These are phyloP conservation scores for Microcyclosporella mali DNA, from an alignment of 2,329 filamentous ascomycete genomes.

Conservation along the genomic window DNA sequence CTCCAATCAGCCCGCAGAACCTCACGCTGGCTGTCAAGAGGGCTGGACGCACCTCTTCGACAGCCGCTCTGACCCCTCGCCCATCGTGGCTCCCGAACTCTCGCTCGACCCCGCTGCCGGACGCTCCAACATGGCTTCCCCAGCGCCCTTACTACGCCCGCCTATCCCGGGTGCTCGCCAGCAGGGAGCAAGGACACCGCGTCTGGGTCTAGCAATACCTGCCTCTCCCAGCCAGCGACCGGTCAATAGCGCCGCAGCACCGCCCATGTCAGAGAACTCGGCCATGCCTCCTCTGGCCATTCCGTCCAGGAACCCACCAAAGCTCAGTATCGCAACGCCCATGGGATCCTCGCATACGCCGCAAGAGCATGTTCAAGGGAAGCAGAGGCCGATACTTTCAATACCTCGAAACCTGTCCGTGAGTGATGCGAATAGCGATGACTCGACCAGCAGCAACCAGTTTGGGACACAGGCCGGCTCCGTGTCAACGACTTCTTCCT, in stretches of 20 bases:
- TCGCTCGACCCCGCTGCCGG: slow-evolving; percentile 16
- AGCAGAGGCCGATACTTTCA: slow-evolving; percentile 51
- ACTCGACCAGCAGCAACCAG: slow-evolving; percentile 79
- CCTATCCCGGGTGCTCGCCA: slow-evolving; percentile 64
- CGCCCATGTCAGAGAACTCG: slow-evolving; percentile 32
- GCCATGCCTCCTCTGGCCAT: slow-evolving; percentile 32
- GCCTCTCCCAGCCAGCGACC: slow-evolving; percentile 77
- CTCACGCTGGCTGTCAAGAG: slow-evolving; percentile 25
- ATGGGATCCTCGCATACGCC: slow-evolving; percentile 72
- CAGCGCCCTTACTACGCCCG: slow-evolving; percentile 74
- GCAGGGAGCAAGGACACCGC: slow-evolving; percentile 48
- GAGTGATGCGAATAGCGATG: slow-evolving; percentile 62
- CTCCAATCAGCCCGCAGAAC: no score
- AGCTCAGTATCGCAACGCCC: slow-evolving; percentile 77
- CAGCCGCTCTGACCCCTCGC: slow-evolving; percentile 21
- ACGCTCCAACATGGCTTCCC: slow-evolving; percentile 59
- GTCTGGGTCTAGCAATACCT: slow-evolving; percentile 83
- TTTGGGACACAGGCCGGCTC: slow-evolving; percentile 77
- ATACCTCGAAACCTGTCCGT: slow-evolving; percentile 53
- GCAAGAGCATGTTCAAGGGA: slow-evolving; percentile 47
- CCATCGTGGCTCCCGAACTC: slow-evolving; percentile 29
- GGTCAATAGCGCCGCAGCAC: slow-evolving; percentile 43
- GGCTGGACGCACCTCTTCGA: slow-evolving; percentile 24
- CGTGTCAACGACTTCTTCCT: slow-evolving; percentile 80
- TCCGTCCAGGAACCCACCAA: slow-evolving; percentile 62